A percentile compares a stretch with the other conserved stretches of the same genome.
These are phyloP conservation scores for Spizellomyces sp. DNA, from an alignment of 192 early-diverging fungal genomes.

Conservation along the genomic window DNA sequence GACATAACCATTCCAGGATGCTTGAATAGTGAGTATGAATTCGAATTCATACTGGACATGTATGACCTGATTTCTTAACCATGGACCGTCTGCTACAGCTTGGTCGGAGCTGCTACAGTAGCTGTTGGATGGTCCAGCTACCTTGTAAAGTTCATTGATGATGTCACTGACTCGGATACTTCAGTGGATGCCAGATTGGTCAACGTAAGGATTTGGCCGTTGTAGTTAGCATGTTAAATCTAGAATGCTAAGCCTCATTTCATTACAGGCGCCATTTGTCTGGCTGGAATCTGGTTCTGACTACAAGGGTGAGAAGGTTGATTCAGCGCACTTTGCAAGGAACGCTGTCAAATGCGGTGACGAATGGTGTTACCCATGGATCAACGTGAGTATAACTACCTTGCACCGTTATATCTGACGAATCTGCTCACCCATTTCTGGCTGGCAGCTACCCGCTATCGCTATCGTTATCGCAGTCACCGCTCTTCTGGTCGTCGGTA, in stretches of 20 bases:
- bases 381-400: constrained; percentile 1
- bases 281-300: constrained; percentile 54
- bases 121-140: constrained; percentile 85
- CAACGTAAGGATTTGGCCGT: constrained; percentile 13
- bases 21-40: constrained; percentile 63
- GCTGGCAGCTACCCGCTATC: constrained; percentile 71
- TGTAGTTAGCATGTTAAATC: too few relatives aligned
- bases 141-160: constrained; percentile 67
- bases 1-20: constrained; percentile 31
- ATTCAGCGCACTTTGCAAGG: constrained; percentile 7
- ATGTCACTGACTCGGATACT: constrained; percentile 53
- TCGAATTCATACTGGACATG: too few relatives aligned
- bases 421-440: constrained; percentile 23
- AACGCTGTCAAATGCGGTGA: not conserved
- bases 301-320: not conserved
- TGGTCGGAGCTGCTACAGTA: constrained; percentile 82
- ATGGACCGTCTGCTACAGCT: not conserved
- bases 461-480: constrained; percentile 68
- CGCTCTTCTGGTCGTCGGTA: constrained; percentile 67
- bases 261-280: constrained; percentile 57
- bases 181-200: constrained; percentile 58
- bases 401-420: too few relatives aligned
- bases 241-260: too few relatives aligned
- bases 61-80: not conserved
- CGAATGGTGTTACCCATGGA: constrained; percentile 10